phyloP scores from a whole-genome alignment of 176 grass and related monocot genomes.

The Zea luxurians region DNA sequence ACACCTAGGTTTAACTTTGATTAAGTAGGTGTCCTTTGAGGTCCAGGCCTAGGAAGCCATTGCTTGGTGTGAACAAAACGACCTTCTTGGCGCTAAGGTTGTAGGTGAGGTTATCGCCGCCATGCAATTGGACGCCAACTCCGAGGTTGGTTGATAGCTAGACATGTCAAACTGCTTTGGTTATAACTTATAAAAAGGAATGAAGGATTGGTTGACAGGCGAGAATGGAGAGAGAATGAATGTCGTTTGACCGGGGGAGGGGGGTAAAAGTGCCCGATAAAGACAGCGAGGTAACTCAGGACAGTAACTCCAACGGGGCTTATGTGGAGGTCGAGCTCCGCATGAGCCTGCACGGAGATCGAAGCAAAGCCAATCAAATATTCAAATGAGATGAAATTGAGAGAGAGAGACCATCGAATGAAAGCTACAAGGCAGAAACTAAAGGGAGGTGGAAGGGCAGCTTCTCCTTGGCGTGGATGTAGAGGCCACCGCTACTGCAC shows the following conservation, averaged over 20 bases:
- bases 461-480: conserved; percentile 91
- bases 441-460: conserved; percentile 24
- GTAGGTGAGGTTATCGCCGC: conserved; percentile 51
- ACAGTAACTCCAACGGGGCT: not conserved
- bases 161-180: not conserved
- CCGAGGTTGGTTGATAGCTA: conserved; percentile 70
- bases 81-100: conserved; percentile 60
- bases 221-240: no score
- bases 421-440: not conserved
- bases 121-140: conserved; percentile 55
- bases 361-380: not conserved
- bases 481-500: conserved; percentile 51
- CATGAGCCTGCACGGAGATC: conserved; percentile 54
- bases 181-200: not conserved
- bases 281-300: conserved; percentile 57
- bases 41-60: conserved; percentile 54
- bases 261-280: conserved; percentile 64
- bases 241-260: no score
- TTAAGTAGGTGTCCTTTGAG: conserved; percentile 55
- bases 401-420: not conserved
- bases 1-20: no score
- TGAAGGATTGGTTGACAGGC: not conserved
- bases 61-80: conserved; percentile 43
- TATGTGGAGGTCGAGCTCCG: conserved; percentile 73
- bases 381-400: not conserved